A percentile compares a stretch with the other conserved stretches of the same genome.
Evolutionary conservation across 495 filamentous ascomycete genomes (phyloP).

Genomic region (Apiosordaria backusii): DNA sequence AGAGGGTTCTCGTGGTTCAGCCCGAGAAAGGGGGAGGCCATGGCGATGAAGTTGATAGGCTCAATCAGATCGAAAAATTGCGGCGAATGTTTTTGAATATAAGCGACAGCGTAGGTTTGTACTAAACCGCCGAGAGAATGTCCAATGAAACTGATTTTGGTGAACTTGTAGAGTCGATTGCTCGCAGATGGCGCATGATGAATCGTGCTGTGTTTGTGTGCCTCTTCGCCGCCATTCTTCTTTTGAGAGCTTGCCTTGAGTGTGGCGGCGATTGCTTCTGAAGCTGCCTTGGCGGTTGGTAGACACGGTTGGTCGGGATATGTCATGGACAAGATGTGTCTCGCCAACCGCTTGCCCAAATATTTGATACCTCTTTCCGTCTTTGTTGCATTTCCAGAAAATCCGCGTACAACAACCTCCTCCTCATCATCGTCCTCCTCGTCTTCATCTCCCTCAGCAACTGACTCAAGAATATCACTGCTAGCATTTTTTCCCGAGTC

Average conservation of each 20-base stretch:
- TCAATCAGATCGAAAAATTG: conserved; percentile 82
- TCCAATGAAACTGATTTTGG: conserved; percentile 92
- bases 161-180: conserved; percentile 74
- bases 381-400: conserved; percentile 79
- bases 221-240: conserved; percentile 25
- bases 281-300: conserved; percentile 58
- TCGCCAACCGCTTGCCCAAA: conserved; percentile 90
- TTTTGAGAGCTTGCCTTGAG: conserved; percentile 32
- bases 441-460: conserved; percentile 17
- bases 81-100: conserved; percentile 94
- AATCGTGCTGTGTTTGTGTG: conserved; percentile 55
- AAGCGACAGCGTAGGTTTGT: conserved; percentile 94
- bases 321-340: conserved; percentile 80
- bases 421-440: conserved; percentile 66
- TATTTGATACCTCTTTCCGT: conserved; percentile 97
- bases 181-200: conserved; percentile 31
- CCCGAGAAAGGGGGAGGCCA: conserved; percentile 87
- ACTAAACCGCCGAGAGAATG: conserved; percentile 90
- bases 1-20: conserved; percentile 96
- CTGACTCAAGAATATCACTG: neutral
- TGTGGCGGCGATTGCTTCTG: conserved; percentile 37
- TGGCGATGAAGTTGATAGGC: conserved; percentile 89
- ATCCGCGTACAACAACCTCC: conserved; percentile 91
- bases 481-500: conserved; percentile 12
- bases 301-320: conserved; percentile 87